Percentiles rank a stretch among this genome's conserved stretches.
Evolutionary conservation across 2,329 filamentous ascomycete species (phyloP).

Genomic region (Botryosphaeria agaves): DNA sequence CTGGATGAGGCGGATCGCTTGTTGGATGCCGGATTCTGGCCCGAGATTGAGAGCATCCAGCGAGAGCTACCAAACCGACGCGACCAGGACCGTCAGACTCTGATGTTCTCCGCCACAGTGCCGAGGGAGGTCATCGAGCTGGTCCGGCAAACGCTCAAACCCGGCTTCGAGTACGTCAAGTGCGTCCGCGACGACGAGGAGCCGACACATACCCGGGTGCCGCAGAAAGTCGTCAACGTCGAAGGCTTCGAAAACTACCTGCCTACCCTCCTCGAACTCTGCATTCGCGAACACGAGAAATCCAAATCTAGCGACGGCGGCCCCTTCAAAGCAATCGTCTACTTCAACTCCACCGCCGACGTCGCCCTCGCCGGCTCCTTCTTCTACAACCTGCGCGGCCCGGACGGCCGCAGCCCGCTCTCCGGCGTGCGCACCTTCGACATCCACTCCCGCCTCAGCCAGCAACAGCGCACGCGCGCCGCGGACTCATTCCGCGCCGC

Average conservation of each 20-base stretch:
- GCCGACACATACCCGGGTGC: slow-evolving; percentile 70
- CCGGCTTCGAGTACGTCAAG: slow-evolving; percentile 74
- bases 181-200: slow-evolving; percentile 70
- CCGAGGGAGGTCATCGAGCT: slow-evolving; percentile 66
- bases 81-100: slow-evolving; percentile 61
- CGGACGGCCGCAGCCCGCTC: slow-evolving; percentile 12
- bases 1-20: slow-evolving; percentile 53
- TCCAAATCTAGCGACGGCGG: slow-evolving; percentile 15
- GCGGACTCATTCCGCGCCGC: slow-evolving; percentile 55
- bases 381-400: slow-evolving; percentile 32
- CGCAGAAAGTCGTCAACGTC: slow-evolving; percentile 57
- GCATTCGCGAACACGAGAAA: slow-evolving; percentile 39
- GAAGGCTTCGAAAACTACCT: slow-evolving; percentile 57
- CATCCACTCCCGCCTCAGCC: slow-evolving; percentile 67
- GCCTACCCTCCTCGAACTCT: slow-evolving; percentile 62
- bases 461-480: slow-evolving; percentile 48
- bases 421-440: slow-evolving; percentile 28
- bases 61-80: slow-evolving; percentile 40
- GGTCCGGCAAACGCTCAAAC: slow-evolving; percentile 62
- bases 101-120: slow-evolving; percentile 92
- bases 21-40: slow-evolving; percentile 38
- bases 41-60: slow-evolving; percentile 30
- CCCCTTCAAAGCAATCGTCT: slow-evolving; percentile 93
- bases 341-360: slow-evolving; percentile 64
- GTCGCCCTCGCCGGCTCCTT: slow-evolving; percentile 47